phyloP scores from a whole-genome alignment of 169 alveolate species.

The Plasmodium gallinaceum region DNA sequence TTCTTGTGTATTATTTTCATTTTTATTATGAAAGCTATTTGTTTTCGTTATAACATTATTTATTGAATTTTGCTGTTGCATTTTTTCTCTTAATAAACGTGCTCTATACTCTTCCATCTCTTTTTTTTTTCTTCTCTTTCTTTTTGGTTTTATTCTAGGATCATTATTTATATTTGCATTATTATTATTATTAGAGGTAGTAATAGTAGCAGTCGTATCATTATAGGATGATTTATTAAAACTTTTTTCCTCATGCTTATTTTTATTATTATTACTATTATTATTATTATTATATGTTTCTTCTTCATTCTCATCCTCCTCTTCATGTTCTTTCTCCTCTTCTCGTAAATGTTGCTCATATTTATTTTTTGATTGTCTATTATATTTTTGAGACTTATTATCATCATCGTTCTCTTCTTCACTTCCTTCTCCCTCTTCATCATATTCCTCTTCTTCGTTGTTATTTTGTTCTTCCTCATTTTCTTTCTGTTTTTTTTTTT shows the following conservation, averaged over 20 bases:
- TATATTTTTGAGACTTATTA: constrained; percentile 17
- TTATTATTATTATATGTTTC: constrained; percentile 21
- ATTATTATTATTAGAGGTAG: constrained; percentile 2
- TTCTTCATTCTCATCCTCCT: constrained; percentile 43
- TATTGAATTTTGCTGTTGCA: constrained; percentile 71
- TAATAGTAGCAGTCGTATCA: constrained; percentile 17
- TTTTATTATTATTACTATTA: constrained; percentile 30
- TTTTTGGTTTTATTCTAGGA: constrained; percentile 63
- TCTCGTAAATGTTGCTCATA: constrained; percentile 17
- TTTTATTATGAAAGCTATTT: constrained; percentile 48
- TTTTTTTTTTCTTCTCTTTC: constrained; percentile 75
- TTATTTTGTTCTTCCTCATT: constrained; percentile 24
- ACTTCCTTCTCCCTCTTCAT: constrained; percentile 2
- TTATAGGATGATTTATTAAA: constrained; percentile 13
- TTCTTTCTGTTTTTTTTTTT: constrained; percentile 53
- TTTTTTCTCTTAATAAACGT: constrained; percentile 56
- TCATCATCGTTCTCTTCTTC: constrained; percentile 17
- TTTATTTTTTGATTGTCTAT: constrained; percentile 58
- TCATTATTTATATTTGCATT: constrained; percentile 33
- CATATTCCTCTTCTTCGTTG: constrained; percentile 32
- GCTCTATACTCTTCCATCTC: constrained; percentile 78
- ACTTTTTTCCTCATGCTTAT: constrained; percentile 12
- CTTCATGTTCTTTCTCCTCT: constrained; percentile 33
- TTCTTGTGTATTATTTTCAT: constrained; percentile 41
- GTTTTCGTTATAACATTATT: constrained; percentile 40